Conservation (phyloP, 2,329 filamentous ascomycete genomes). For the Penicillium glabrum region DNA sequence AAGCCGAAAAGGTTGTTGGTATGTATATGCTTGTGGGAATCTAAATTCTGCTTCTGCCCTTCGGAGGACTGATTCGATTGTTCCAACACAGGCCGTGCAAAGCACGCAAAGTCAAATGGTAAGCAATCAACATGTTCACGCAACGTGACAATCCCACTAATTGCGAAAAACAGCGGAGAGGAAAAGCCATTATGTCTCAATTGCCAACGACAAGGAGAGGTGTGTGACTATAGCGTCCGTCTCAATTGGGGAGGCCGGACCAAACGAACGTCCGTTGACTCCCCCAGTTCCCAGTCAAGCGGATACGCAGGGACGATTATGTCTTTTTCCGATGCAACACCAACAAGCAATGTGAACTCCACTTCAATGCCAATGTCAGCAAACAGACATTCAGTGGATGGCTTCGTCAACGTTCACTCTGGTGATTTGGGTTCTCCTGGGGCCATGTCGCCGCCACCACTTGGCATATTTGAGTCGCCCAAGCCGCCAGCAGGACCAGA, state of each 20-base stretch:
- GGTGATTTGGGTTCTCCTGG: slow-evolving; percentile 13
- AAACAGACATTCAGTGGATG: slow-evolving; percentile 13
- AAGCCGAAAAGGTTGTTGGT: slow-evolving; percentile 70
- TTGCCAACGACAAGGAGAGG: slow-evolving; percentile 69
- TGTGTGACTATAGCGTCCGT: slow-evolving; percentile 77
- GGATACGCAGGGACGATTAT: slow-evolving; percentile 22
- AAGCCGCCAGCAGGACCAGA: slow-evolving; percentile 10
- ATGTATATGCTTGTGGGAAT: slow-evolving; percentile 22
- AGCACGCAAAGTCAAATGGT: slow-evolving; percentile 75
- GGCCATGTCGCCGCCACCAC: slow-evolving; percentile 13
- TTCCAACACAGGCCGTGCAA: slow-evolving; percentile 67
- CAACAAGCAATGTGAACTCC: slow-evolving; percentile 8
- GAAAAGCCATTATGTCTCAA: slow-evolving; percentile 72
- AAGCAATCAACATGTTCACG: slow-evolving; percentile 15
- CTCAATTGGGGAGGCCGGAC: slow-evolving; percentile 77
- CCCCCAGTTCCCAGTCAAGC: slow-evolving; percentile 29
- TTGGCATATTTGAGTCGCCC: slow-evolving; percentile 17
- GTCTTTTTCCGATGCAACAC: slow-evolving; percentile 10
- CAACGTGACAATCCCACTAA: slow-evolving; percentile 11
- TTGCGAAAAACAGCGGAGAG: slow-evolving; percentile 56
- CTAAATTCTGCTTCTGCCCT: background rate
- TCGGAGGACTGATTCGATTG: background rate
- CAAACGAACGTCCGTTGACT: slow-evolving; percentile 53
- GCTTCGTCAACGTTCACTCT: slow-evolving; percentile 9
- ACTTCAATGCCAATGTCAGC: slow-evolving; percentile 10